Base-by-base conservation (phyloP, 768 basidiomycete species). In the Mycena sanguinolenta region DNA sequence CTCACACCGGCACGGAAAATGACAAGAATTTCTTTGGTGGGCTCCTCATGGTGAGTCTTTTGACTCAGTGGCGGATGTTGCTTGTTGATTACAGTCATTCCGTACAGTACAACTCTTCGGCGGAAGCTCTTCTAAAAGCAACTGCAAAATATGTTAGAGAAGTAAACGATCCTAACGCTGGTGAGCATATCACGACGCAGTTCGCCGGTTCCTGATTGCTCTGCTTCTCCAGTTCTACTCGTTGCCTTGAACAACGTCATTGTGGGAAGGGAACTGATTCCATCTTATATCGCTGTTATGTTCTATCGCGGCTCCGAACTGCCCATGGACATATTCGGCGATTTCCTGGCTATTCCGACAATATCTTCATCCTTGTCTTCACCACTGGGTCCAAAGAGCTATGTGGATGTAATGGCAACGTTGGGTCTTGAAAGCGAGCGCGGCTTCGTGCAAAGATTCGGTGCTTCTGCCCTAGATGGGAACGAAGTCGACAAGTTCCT, bases 271-370 rank as follows among this genome's bases (percentile, higher is more conserved):
- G 74, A 67, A 1, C 69, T 78, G n/a, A 62, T 70, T 19, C 75
- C 80, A 34, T 83, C 83, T 67, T 84, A 84, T 73, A 78, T 17
- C 4, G 42, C 28, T 21, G 3, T 13, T 10, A 32, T 60, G 27
- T 60, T 60, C 30, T 60, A 60, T 17, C 21, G 78, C 55, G 84
- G 84, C 21, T 67, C 81, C 4, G 75, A 77, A 2, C 78, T 82
- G 21, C 82, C 82, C 5, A 44, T 69, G 13, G 70, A 73, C 13
- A 49, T 49, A 27, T 85, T 82, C 66, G 79, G 80, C 7, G 81
- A 84, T 46, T 82, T 85, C 69, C 75, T 84, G 28, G 72, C 80
- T n/a, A 80, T 85, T 32, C 83, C 84, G 3, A 65, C 80, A 0
- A 70, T 75, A 16, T 65, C 69, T n/a, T 73, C 74, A 12, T 63